phyloP scores from a whole-genome alignment of 805 yeast genomes.

The Candida krabiensis region DNA sequence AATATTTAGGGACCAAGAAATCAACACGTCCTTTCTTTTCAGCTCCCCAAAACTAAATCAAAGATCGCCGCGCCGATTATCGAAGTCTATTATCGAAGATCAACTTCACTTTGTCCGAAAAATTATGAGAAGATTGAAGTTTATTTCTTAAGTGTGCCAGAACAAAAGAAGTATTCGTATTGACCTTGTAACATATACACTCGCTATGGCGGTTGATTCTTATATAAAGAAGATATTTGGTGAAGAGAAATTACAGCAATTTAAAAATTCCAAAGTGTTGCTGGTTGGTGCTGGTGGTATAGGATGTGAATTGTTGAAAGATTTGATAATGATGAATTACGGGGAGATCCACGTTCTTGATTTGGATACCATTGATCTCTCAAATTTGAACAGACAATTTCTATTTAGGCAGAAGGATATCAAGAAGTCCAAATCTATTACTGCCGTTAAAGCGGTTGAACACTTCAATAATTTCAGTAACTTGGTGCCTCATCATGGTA shows the following conservation, averaged over 20 bases:
- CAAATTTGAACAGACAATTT: slow-evolving; percentile 92
- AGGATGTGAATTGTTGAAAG: slow-evolving; percentile 88
- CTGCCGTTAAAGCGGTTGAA: slow-evolving; percentile 81
- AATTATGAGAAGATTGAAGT: no score
- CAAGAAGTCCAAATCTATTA: slow-evolving; percentile 80
- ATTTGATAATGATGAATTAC: slow-evolving; percentile 73
- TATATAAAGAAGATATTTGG: slow-evolving; percentile 48
- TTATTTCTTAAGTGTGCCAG: no score
- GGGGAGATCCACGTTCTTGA: slow-evolving; percentile 93
- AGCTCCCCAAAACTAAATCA: neutral
- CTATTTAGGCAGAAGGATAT: slow-evolving; percentile 87
- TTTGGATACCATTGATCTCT: slow-evolving; percentile 89
- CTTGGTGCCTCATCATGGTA: slow-evolving; percentile 79
- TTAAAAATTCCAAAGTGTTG: slow-evolving; percentile 56
- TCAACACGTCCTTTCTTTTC: neutral
- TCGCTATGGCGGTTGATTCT: slow-evolving; percentile 21
- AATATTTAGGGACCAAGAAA: no score
- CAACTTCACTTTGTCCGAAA: no score
- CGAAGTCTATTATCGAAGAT: no score
- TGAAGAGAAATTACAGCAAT: slow-evolving; percentile 26
- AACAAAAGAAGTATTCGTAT: no score
- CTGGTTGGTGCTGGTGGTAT: slow-evolving; percentile 97
- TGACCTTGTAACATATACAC: no score
- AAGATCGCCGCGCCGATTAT: no score
- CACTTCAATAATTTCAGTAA: slow-evolving; percentile 65